Evolutionary conservation across 805 yeast genomes (phyloP).

Genomic region (Saccharomyces paradoxus): DNA sequence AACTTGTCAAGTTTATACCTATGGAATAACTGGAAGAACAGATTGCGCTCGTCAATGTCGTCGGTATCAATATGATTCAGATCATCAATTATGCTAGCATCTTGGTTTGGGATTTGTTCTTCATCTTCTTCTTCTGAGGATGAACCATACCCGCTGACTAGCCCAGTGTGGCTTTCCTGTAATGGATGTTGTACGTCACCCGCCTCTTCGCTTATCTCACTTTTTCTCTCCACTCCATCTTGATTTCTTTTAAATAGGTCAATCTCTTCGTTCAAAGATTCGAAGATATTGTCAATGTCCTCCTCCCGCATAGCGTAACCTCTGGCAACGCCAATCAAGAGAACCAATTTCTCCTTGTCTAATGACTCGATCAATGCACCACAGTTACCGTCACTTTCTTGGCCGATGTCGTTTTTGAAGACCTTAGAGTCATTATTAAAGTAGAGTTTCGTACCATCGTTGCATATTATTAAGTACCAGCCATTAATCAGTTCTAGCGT

Average conservation of each 20-base stretch:
- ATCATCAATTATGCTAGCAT: slow-evolving; percentile 4
- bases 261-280: slow-evolving; percentile 11
- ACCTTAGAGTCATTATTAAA: slow-evolving; percentile 24
- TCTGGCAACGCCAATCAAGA: slow-evolving; percentile 20
- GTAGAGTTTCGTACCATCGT: slow-evolving; percentile 37
- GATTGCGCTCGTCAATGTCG: slow-evolving; percentile 1
- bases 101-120: slow-evolving; percentile 8
- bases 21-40: slow-evolving; percentile 33
- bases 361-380: slow-evolving; percentile 19
- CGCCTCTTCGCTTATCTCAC: not conserved
- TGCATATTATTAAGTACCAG: slow-evolving; percentile 39
- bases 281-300: slow-evolving; percentile 9
- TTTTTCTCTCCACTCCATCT: slow-evolving; percentile 6
- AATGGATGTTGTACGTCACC: not conserved
- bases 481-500: slow-evolving; percentile 19
- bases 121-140: slow-evolving; percentile 16
- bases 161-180: not conserved
- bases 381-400: slow-evolving; percentile 29
- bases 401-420: slow-evolving; percentile 28
- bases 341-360: slow-evolving; percentile 23
- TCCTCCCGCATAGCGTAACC: slow-evolving; percentile 11
- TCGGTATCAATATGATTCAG: slow-evolving; percentile 16
- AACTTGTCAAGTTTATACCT: slow-evolving; percentile 35
- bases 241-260: slow-evolving; percentile 8
- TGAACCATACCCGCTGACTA: slow-evolving; percentile 17